Percentiles rank a stretch among this genome's conserved stretches.
These are phyloP conservation scores for Dissoconium aciculare DNA, from an alignment of 2,329 filamentous ascomycete species.

Conservation along the genomic window DNA sequence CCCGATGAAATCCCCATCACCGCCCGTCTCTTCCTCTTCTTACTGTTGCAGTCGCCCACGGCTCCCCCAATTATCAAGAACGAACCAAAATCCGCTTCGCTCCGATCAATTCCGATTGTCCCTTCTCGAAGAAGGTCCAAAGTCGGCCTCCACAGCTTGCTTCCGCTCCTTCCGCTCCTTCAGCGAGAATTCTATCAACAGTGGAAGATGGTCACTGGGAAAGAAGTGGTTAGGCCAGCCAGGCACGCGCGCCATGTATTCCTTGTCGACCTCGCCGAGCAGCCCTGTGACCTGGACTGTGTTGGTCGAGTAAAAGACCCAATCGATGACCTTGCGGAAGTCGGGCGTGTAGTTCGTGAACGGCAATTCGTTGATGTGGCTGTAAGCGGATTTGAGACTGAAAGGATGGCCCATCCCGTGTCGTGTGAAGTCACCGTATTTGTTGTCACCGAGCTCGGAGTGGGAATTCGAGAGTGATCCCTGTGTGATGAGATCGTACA, in stretches of 20 bases:
- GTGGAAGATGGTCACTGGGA: slow-evolving; percentile 79
- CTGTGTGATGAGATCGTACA: slow-evolving; percentile 76
- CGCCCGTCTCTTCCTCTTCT: too few species aligned
- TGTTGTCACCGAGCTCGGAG: slow-evolving; percentile 59
- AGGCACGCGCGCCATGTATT: slow-evolving; percentile 72
- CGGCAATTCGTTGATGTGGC: slow-evolving; percentile 65
- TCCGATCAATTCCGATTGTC: too few species aligned
- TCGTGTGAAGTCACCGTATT: slow-evolving; percentile 85
- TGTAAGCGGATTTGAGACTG: slow-evolving; percentile 80
- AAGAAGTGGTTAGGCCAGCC: slow-evolving; percentile 92
- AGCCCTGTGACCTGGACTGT: slow-evolving; percentile 69
- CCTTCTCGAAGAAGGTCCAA: slow-evolving; percentile 13
- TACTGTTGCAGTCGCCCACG: too few species aligned
- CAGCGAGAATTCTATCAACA: slow-evolving; percentile 79
- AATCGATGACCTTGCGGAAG: slow-evolving; percentile 88
- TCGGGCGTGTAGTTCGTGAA: slow-evolving; percentile 95
- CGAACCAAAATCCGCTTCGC: too few species aligned
- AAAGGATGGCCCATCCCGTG: slow-evolving; percentile 92
- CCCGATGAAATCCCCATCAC: too few species aligned
- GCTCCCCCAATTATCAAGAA: too few species aligned
- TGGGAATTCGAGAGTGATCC: slow-evolving; percentile 68
- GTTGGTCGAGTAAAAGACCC: slow-evolving; percentile 95
- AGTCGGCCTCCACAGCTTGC: slow-evolving; percentile 22
- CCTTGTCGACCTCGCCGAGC: slow-evolving; percentile 71
- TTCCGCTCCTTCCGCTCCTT: slow-evolving; percentile 62